Base-by-base conservation (phyloP, 768 basidiomycete genomes). In the Boletus fagicola region DNA sequence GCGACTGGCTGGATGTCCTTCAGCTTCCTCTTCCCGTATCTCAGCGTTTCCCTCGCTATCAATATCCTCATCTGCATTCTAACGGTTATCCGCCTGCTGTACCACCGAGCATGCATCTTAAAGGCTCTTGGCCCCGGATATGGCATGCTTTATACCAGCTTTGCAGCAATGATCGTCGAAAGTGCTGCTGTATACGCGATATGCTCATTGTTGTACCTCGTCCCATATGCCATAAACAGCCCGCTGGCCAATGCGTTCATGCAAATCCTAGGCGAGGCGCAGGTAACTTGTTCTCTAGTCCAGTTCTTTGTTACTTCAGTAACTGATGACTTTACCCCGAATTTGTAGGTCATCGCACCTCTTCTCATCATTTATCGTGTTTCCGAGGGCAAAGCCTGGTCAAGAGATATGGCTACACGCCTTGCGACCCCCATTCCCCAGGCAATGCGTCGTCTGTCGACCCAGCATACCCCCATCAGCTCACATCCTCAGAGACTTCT, bases 321-420 rank as follows among this genome's bases (percentile, higher is more conserved):
- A 16, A 26, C 49, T 58, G 30, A 57, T 38, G 7, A 16, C 5
- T 39, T 12, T 6, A 15, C 42, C 33, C n/a, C 33, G 10, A 26
- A 45, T 49, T n/a, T 16, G 2, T 58, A 80, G 79, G 72, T 78
- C 67, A 74, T 80, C 31, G 78, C 80, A 12, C 74, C 76, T 0
- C 77, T 79, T 58, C 70, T 80, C 24, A 80, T 81, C 53, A 79
- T 79, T 38, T 77, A 76, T 43, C 76, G 79, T n/a, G 68, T 81
- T 12, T 75, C 78, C 2, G 69, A 77, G 57, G 80, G 80, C 15
- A 72, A 74, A 26, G 79, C 77, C 3, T 79, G 78, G 80, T 62
- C 63, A 22, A 59, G 47, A 26, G 62, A 69, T 8, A 53, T 62
- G 30, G 35, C 63, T 5, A 52, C 70, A 15, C 58, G 59, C 12